phyloP scores from a whole-genome alignment of 495 filamentous ascomycete species.

The Peziza echinospora region DNA sequence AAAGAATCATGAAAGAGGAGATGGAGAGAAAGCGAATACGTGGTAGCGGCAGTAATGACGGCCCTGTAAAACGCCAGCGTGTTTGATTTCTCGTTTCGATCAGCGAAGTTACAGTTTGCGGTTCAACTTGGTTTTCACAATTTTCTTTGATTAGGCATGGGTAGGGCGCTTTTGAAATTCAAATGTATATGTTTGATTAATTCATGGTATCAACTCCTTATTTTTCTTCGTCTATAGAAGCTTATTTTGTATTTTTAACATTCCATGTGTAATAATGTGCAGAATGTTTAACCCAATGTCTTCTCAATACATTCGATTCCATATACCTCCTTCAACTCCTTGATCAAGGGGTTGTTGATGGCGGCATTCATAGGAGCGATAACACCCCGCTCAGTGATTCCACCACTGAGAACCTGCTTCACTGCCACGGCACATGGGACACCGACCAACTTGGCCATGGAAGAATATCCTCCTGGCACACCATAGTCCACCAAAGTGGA shows the following conservation, averaged over 20 bases:
- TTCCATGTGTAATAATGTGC: no score
- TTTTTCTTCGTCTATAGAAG: no score
- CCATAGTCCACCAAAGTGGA: slow-evolving; percentile 77
- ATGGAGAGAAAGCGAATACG: slow-evolving; percentile 45
- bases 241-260: no score
- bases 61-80: slow-evolving; percentile 11
- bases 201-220: no score
- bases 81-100: slow-evolving; percentile 7
- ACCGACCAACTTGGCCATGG: slow-evolving; percentile 76
- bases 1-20: slow-evolving; percentile 77
- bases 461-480: slow-evolving; percentile 52
- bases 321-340: slow-evolving; percentile 45
- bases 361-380: slow-evolving; percentile 59
- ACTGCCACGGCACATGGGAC: slow-evolving; percentile 43
- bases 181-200: no score
- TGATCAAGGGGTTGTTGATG: slow-evolving; percentile 49
- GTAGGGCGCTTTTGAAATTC: no score
- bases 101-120: no score
- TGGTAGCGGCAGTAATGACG: slow-evolving; percentile 13
- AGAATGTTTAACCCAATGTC: no score
- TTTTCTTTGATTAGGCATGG: no score
- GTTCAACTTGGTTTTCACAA: no score
- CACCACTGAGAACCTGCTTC: slow-evolving; percentile 67
- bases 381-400: slow-evolving; percentile 53
- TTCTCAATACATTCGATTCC: slow-evolving; percentile 31